Base-by-base conservation (phyloP, 2,329 filamentous ascomycete species). In the Fusarium metavorans region DNA sequence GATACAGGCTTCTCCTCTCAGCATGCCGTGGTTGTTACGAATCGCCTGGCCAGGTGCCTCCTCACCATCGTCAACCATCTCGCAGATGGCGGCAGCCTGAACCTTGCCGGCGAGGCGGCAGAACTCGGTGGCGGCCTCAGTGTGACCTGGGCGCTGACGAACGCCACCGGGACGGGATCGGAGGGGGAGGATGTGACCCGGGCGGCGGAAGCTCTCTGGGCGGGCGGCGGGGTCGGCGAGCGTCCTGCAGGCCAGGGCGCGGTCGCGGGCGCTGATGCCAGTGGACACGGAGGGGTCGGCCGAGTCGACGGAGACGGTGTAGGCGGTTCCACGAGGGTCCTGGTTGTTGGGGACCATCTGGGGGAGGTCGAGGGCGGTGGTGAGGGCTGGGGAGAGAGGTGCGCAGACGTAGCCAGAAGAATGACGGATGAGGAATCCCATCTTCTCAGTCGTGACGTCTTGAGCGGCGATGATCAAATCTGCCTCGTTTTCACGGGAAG, bases 401-500 rank as follows among this genome's bases (percentile, higher is more conserved):
- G 93, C 94, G 90, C 97, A 98, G 85, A 99, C 92, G 81, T 96
- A 91, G 81, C 97, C 97, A 5, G 94, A 95, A 43, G 94, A 93
- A 87, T 98, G 91, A 80, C 95, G 94, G 83, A 99, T 91, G 89
- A 99, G 92, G 87, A 98, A 99, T 79, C 95, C 94, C 92, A 97
- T 97, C 85, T 98, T 96, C 75, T 94, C 90, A 27, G 95, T 89
- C 10, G 96, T 98, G 74, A 98, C 86, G 79, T 93, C 89, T 76
- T 95, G 87, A 72, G 95, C 96, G 76, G 97, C 94, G 81, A 98
- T 97, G 84, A 98, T 98, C 58, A 99, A 91, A 86, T 99, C 97
- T 83, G 95, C 97, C 89, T 99, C 97, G 84, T 99, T 99, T 84
- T 99, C 97, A 83, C 97, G 95, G 72, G 92, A 91, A 74, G 95